A percentile compares a stretch with the other conserved stretches of the same genome.
Conservation (phyloP, 495 filamentous ascomycete genomes). For the Tricharina praecox region DNA sequence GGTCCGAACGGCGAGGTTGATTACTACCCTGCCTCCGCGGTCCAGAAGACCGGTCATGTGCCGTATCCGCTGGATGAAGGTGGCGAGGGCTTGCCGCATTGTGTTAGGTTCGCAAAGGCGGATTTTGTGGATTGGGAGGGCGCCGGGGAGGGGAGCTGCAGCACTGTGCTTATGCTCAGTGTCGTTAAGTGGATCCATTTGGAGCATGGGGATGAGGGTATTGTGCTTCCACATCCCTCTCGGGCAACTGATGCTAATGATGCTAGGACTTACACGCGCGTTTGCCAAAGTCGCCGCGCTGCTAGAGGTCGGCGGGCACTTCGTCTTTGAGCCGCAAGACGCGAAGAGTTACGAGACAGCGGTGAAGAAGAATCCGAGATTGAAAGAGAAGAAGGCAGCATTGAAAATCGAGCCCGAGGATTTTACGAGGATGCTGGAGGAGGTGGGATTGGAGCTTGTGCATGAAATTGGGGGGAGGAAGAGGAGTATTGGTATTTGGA, state of each 20-base stretch:
- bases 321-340: conserved; percentile 29
- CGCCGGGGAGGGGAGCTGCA: conserved; percentile 17
- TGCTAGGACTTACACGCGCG: conserved; percentile 22
- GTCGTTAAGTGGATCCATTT: conserved; percentile 33
- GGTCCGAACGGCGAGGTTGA: conserved; percentile 7
- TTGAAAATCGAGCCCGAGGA: conserved; percentile 17
- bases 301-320: conserved; percentile 23
- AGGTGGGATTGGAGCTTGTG: conserved; percentile 11
- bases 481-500: background rate
- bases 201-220: conserved; percentile 24
- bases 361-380: conserved; percentile 22
- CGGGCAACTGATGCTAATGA: conserved; percentile 5
- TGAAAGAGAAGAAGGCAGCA: conserved; percentile 8
- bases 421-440: conserved; percentile 14
- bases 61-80: conserved; percentile 4
- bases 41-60: conserved; percentile 26
- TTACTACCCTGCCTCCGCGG: conserved; percentile 31
- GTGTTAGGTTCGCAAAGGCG: conserved; percentile 23
- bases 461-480: conserved; percentile 1
- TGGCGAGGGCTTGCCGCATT: conserved; percentile 13
- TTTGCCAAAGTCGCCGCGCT: conserved; percentile 23
- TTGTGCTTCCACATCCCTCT: no score
- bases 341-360: conserved; percentile 30
- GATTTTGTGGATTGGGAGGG: conserved; percentile 14
- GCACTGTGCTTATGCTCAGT: conserved; percentile 29